These are phyloP conservation scores for Herpotrichia juniperi DNA, from an alignment of 2,329 filamentous ascomycete species.

Conservation along the genomic window DNA sequence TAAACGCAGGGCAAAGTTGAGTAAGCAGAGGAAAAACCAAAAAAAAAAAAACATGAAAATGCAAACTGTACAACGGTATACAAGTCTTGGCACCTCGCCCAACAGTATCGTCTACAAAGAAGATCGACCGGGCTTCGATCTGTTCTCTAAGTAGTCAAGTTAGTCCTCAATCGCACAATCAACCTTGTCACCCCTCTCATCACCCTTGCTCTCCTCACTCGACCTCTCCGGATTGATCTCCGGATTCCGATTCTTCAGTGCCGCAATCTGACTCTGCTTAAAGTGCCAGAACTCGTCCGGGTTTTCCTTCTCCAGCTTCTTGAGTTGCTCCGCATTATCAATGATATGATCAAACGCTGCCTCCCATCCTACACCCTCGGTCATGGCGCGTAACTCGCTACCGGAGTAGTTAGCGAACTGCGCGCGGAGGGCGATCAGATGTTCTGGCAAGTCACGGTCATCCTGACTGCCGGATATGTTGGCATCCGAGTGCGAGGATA, in stretches of 20 bases:
- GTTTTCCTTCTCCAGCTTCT: conserved; percentile 57
- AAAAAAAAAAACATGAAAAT: not conserved
- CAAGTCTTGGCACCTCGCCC: not conserved
- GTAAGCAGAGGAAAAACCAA: not conserved
- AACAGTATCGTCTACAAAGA: not conserved
- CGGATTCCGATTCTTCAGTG: conserved; percentile 42
- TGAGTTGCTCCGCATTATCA: conserved; percentile 71
- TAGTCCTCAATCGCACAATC: conserved; percentile 23
- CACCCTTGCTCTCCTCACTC: not conserved
- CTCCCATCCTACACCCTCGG: conserved; percentile 65
- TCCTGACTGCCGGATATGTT: conserved; percentile 42
- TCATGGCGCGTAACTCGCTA: conserved; percentile 60
- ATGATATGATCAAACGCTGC: conserved; percentile 67
- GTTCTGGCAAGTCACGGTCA: conserved; percentile 40
- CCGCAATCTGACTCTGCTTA: conserved; percentile 45
- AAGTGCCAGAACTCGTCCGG: conserved; percentile 40
- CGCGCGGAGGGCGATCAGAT: conserved; percentile 63
- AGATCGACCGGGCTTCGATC: not conserved
- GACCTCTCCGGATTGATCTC: conserved; percentile 10
- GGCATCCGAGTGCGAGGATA: conserved; percentile 25
- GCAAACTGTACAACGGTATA: too few relatives aligned
- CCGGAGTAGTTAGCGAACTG: conserved; percentile 69
- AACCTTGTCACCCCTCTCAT: too few relatives aligned
- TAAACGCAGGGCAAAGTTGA: not conserved
- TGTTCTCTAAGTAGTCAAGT: too few relatives aligned